Base-by-base conservation (phyloP, 2,329 filamentous ascomycete genomes). In the Penicillium sp. region DNA sequence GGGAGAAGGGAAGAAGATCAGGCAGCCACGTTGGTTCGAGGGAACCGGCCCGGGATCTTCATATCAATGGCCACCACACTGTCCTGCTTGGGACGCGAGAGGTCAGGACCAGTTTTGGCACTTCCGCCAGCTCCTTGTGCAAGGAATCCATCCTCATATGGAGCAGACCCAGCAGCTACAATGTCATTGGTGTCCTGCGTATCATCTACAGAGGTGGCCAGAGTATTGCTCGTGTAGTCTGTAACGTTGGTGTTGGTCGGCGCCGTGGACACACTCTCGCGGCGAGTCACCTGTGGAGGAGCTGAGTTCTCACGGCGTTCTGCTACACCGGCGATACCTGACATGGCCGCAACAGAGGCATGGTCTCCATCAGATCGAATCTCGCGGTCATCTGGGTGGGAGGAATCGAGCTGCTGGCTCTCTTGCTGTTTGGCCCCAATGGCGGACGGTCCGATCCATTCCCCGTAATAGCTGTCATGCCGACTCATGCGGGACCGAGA, bases 371-470 rank as follows among this genome's bases (percentile, higher is more conserved):
- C 46, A 13, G 46, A 51, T 10, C 45, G 42, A 20, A 51, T 32
- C 25, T 50, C 49, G 4, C 47, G 50, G 10, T 53, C 37, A 32
- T 56, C 51, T 10, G 27, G 25, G 10, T 33, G 36, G 6, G 34
- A 15, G 2, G 35, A 13, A 9, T 47, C 34, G 7, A 33, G 16
- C 17, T 46, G 39, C 17, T 50, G 48, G 13, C 31, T 45, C 35
- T 57, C 50, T 18, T 47, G 50, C 34, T 58, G 58, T 31, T 48
- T 51, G 11, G 43, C 39, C 10, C 46, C 44, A 13, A 52, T 50
- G 19, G 67, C 70, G 29, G 70, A 70, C 20, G 67, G 46, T 15
- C 68, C 72, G 64, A 80, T 73, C 76, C 77, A 81, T 19, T 74
- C 67, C 11, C 72, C 72, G 41, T 77, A 74, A 36, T 69, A 64